Percentiles rank a stretch among this genome's conserved stretches.
phyloP scores from a whole-genome alignment of 768 basidiomycete species.

The Suillus variegatus region DNA sequence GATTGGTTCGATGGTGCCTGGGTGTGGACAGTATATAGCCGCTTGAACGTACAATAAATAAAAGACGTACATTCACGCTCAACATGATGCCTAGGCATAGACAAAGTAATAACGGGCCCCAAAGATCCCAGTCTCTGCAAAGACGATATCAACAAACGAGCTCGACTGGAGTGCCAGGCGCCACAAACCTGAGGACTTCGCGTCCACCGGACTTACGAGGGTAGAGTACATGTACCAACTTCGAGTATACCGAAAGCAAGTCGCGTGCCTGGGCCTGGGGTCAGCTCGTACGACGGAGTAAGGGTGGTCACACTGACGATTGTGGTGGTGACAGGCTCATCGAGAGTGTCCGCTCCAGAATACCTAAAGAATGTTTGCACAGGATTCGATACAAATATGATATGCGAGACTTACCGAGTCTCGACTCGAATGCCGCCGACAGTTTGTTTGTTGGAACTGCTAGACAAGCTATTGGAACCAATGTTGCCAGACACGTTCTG shows the following conservation, averaged over 20 bases:
- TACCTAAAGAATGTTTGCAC: conserved; percentile 41
- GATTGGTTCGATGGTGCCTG: conserved; percentile 85
- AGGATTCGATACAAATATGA: background rate
- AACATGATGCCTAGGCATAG: conserved; percentile 81
- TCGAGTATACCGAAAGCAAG: conserved; percentile 86
- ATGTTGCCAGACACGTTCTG: conserved; percentile 71
- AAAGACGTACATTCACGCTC: conserved; percentile 68
- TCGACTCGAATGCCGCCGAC: conserved; percentile 89
- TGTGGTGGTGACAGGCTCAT: conserved; percentile 87
- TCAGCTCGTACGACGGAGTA: conserved; percentile 13
- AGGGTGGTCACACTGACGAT: conserved; percentile 60
- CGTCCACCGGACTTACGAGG: conserved; percentile 74
- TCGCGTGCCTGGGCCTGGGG: conserved; percentile 69
- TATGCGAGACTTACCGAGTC: conserved; percentile 60
- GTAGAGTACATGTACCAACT: conserved; percentile 92
- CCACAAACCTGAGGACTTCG: conserved; percentile 73
- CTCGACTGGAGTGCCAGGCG: background rate
- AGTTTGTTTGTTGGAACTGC: conserved; percentile 55
- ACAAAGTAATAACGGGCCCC: conserved; percentile 91
- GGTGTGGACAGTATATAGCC: conserved; percentile 6
- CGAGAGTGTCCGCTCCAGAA: conserved; percentile 85
- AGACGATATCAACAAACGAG: conserved; percentile 7
- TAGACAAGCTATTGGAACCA: conserved; percentile 47
- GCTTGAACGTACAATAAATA: background rate
- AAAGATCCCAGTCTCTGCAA: conserved; percentile 93